Evolutionary conservation across 169 alveolate species (phyloP).

Genomic region (Perkinsus olseni): DNA sequence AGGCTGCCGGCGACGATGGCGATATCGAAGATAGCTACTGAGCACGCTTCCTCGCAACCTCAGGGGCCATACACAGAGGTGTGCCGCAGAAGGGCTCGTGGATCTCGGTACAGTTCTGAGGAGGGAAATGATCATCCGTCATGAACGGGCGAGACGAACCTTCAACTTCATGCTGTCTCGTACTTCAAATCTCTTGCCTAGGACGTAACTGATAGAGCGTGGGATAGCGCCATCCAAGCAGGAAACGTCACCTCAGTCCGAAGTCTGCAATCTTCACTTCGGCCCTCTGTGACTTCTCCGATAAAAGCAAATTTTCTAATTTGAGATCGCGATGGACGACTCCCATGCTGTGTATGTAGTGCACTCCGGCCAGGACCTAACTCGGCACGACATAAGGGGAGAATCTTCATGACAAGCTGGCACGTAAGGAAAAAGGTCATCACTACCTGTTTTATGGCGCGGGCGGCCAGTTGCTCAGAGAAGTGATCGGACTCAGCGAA

Average conservation of each 20-base stretch:
- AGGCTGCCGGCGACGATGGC: neutral
- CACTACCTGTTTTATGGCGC: constrained; percentile 47
- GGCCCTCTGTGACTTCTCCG: constrained; percentile 76
- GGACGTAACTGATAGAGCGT: neutral
- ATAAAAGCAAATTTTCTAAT: constrained; percentile 67
- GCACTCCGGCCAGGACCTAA: constrained; percentile 76
- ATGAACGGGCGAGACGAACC: neutral
- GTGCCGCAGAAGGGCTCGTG: neutral
- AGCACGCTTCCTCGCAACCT: neutral
- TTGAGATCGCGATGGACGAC: constrained; percentile 70
- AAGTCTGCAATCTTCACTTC: constrained; percentile 79
- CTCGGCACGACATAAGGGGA: constrained; percentile 36
- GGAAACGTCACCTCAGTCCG: constrained; percentile 50
- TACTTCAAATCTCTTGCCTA: neutral
- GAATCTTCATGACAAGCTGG: neutral
- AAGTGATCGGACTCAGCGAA: constrained; percentile 15
- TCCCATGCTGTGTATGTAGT: constrained; percentile 70
- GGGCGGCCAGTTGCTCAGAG: constrained; percentile 55
- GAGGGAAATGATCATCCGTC: neutral
- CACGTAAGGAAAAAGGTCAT: too few relatives aligned
- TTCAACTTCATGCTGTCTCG: neutral
- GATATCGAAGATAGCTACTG: neutral
- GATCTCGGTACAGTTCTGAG: neutral
- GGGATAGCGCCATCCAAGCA: neutral
- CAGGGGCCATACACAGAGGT: neutral